Evolutionary conservation across 768 basidiomycete species (phyloP).

Genomic region (Podaxis mareebaensis): DNA sequence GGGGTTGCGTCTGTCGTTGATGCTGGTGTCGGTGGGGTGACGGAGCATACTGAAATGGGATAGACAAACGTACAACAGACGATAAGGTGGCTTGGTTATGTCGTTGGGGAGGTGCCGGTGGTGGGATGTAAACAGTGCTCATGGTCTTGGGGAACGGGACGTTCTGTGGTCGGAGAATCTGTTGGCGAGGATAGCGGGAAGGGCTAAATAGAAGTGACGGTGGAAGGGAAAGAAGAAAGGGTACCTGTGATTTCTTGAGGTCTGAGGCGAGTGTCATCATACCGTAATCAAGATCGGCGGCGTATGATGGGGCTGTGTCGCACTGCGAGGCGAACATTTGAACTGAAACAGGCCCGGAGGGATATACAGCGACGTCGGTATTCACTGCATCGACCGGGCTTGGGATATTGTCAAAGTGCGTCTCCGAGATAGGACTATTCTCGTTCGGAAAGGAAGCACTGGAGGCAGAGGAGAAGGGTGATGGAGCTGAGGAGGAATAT

Average conservation of each 20-base stretch:
- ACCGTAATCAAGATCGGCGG: slow-evolving; percentile 21
- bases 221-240: slow-evolving; percentile 11
- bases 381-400: slow-evolving; percentile 18
- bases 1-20: slow-evolving; percentile 20
- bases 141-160: slow-evolving; percentile 18
- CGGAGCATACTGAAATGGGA: slow-evolving; percentile 2
- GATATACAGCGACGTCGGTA: slow-evolving; percentile 13
- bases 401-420: slow-evolving; percentile 29
- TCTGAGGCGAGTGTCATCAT: slow-evolving; percentile 15
- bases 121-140: slow-evolving; percentile 15
- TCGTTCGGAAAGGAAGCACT: slow-evolving; percentile 18
- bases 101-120: slow-evolving; percentile 12
- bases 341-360: slow-evolving; percentile 20
- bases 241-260: slow-evolving; percentile 17
- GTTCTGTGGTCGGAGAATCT: slow-evolving; percentile 13
- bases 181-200: slow-evolving; percentile 17
- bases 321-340: slow-evolving; percentile 20
- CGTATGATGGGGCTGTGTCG: slow-evolving; percentile 18
- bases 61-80: slow-evolving; percentile 23
- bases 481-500: slow-evolving; percentile 37
- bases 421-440: slow-evolving; percentile 40
- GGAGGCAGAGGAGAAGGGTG: slow-evolving; percentile 34
- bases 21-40: slow-evolving; percentile 20
- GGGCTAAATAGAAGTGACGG: slow-evolving; percentile 13
- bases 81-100: slow-evolving; percentile 21